phyloP scores from a whole-genome alignment of 768 basidiomycete genomes.

The Favolaschia claudopus region DNA sequence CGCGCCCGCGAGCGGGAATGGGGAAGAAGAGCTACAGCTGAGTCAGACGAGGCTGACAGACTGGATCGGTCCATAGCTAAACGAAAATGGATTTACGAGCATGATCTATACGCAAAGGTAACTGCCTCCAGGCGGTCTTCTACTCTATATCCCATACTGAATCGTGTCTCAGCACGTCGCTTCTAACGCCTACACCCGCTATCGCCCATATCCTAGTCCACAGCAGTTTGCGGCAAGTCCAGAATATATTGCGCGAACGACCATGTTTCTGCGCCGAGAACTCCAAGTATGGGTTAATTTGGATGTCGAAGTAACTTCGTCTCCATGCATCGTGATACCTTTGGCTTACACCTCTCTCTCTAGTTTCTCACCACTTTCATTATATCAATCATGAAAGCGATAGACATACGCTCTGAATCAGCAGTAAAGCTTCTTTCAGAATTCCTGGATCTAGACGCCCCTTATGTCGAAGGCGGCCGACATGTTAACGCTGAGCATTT shows the following conservation, averaged over 20 bases:
- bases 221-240: slow-evolving; percentile 81
- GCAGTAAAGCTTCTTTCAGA: slow-evolving; percentile 87
- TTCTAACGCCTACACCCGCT: slow-evolving; percentile 85
- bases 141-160: background rate
- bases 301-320: slow-evolving; percentile 80
- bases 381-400: slow-evolving; percentile 88
- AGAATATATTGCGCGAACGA: slow-evolving; percentile 78
- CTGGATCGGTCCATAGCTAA: slow-evolving; percentile 77
- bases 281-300: slow-evolving; percentile 86
- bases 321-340: slow-evolving; percentile 3
- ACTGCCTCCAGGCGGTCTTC: slow-evolving; percentile 30
- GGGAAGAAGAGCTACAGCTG: slow-evolving; percentile 60
- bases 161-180: slow-evolving; percentile 76
- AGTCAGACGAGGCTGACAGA: slow-evolving; percentile 68
- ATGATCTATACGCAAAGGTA: slow-evolving; percentile 89
- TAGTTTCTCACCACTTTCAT: slow-evolving; percentile 92
- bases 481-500: slow-evolving; percentile 89
- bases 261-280: slow-evolving; percentile 83
- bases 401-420: slow-evolving; percentile 91
- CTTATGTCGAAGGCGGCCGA: slow-evolving; percentile 62
- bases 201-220: slow-evolving; percentile 90
- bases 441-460: slow-evolving; percentile 82
- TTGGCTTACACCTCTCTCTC: slow-evolving; percentile 26
- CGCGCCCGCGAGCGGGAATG: slow-evolving; percentile 56
- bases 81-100: slow-evolving; percentile 82